Evolutionary conservation across 2,329 filamentous ascomycete species (phyloP).

Genomic region (Aspergillus sergii): DNA sequence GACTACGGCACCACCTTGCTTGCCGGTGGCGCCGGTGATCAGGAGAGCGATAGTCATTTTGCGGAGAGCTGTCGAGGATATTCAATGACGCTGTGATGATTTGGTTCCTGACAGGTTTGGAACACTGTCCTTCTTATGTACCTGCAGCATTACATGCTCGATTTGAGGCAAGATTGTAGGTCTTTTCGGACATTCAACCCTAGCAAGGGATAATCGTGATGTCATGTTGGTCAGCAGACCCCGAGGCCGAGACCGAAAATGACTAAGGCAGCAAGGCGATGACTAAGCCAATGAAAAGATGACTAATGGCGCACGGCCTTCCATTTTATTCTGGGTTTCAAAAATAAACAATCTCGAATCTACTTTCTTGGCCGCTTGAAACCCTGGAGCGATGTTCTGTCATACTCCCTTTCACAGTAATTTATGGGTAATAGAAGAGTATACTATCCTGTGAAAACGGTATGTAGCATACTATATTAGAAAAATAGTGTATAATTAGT

Average conservation of each 20-base stretch:
- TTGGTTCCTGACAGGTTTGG: neutral
- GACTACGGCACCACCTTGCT: conserved; percentile 44
- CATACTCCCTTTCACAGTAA: no score
- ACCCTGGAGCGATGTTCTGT: no score
- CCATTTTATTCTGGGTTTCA: no score
- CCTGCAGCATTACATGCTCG: neutral
- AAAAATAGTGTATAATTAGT: no score
- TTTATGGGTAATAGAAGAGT: no score
- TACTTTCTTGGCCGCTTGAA: no score
- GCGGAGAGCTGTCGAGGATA: neutral
- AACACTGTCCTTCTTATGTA: neutral
- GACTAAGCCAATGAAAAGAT: neutral
- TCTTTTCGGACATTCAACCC: neutral
- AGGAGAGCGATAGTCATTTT: conserved; percentile 20
- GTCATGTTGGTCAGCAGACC: neutral
- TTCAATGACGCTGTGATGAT: neutral
- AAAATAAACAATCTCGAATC: no score
- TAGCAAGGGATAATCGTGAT: neutral
- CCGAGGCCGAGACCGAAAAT: neutral
- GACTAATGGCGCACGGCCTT: neutral
- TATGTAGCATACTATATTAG: no score
- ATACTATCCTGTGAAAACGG: no score
- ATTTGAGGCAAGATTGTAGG: neutral
- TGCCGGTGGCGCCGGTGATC: conserved; percentile 45
- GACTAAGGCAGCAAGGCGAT: neutral